Base-by-base conservation (phyloP, 2,329 filamentous ascomycete species). In the Dothiorella sarmentorum region DNA sequence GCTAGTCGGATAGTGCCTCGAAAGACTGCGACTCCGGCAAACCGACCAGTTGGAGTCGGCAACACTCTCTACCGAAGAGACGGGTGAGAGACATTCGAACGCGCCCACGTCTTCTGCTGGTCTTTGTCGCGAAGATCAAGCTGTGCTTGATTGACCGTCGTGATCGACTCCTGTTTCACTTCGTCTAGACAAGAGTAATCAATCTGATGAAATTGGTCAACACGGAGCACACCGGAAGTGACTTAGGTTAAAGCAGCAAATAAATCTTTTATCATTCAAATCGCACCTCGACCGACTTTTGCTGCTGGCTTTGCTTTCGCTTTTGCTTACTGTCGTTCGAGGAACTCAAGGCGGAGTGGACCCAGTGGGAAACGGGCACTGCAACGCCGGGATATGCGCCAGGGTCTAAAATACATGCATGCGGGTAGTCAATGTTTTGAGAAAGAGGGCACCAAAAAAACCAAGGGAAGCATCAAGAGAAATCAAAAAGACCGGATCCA, bases 321-420 rank as follows among this genome's bases (percentile, higher is more conserved):
- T 31, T 17, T 44, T 26, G 35, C 49, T 53, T 53, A 40, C 49
- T 53, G 49, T 40, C 40, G 27, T 52, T 29, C 33, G 31, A 53
- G 31, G 24, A 40, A 24, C 24, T n/a, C 22, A 29, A 29, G 49
- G 49, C 49, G 49, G 49, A 53, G 35, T 53, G 4, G n/a, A 27
- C 49, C 49, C 35, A 29, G 20, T 24, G 47, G 31, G 29, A 17
- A 35, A 53, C 17, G 49, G 49, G 33, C 49, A 53, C 49, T 53
- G 49, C 49, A 53, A 53, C 49, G 49, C 49, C 49, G 49, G 17
- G 24, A 29, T 10, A 40, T 53, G 49, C 49, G 49, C 49, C 22
- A 53, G 35, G 49, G 40, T 42, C 44, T 58, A 58, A 51, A 51
- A 27, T 58, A 58, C 56, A 58, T 58, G 56, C 56, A 58, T 49